Conservation (phyloP, 129 eudicot genomes). For the Centella asiatica region DNA sequence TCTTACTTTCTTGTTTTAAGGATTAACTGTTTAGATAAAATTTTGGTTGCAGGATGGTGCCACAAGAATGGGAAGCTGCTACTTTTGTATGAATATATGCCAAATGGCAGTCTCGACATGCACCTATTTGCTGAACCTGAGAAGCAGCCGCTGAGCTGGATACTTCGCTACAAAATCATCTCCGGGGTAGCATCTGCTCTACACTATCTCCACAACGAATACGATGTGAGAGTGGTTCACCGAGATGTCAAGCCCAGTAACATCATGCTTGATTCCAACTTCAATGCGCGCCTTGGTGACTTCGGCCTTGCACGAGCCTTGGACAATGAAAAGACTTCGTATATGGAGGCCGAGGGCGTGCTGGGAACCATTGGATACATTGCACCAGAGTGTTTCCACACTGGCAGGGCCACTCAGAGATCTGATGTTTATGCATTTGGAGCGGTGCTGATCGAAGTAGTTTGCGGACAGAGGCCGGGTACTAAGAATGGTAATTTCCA, state of each 20-base stretch:
- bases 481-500: conserved; percentile 50
- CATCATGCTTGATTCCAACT: conserved; percentile 76
- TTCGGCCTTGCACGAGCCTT: conserved; percentile 86
- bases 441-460: conserved; percentile 60
- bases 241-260: conserved; percentile 91
- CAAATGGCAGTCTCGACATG: conserved; percentile 80
- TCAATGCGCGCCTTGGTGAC: conserved; percentile 84
- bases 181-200: conserved; percentile 81
- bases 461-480: conserved; percentile 78
- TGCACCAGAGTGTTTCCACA: conserved; percentile 91
- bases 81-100: conserved; percentile 82
- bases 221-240: conserved; percentile 9
- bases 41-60: conserved; percentile 64
- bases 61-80: conserved; percentile 71
- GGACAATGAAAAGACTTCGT: conserved; percentile 74
- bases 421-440: conserved; percentile 85
- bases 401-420: conserved; percentile 76
- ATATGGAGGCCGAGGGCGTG: conserved; percentile 81
- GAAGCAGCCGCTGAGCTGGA: conserved; percentile 54
- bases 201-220: conserved; percentile 82
- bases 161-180: conserved; percentile 49
- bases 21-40: neutral
- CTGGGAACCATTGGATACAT: conserved; percentile 77
- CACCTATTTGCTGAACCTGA: conserved; percentile 45
- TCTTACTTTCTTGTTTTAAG: too few relatives aligned